A percentile compares a stretch with the other conserved stretches of the same genome.
Conservation (phyloP, 306 rosid species). For the Crataegus laevigata region DNA sequence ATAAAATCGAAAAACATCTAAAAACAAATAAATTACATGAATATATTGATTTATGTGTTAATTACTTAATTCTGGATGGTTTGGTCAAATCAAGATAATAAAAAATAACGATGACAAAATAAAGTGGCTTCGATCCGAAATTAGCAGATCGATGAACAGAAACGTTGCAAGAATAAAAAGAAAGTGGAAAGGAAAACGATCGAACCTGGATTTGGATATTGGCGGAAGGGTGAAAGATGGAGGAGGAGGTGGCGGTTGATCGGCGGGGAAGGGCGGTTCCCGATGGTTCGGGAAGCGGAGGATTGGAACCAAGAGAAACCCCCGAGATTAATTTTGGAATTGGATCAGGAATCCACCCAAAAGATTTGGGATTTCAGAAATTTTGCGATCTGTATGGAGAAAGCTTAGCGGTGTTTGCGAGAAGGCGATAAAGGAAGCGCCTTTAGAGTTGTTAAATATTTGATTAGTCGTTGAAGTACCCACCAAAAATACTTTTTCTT, state of each 20-base stretch:
- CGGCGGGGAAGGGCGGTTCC: not conserved
- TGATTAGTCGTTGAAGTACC: not conserved
- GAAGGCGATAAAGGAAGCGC: not conserved
- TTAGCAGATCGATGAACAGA: constrained; percentile 18
- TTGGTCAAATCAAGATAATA: not conserved
- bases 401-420: not conserved
- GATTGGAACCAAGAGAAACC: not conserved
- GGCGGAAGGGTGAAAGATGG: not conserved
- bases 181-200: not conserved
- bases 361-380: not conserved
- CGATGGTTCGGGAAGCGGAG: not conserved
- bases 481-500: not conserved
- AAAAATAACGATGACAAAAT: not conserved
- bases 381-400: not conserved
- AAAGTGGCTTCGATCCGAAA: constrained; percentile 12
- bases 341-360: not conserved
- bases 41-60: not conserved
- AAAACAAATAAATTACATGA: not conserved
- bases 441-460: not conserved
- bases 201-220: constrained; percentile 26
- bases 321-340: not conserved
- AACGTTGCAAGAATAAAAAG: not conserved
- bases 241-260: not conserved
- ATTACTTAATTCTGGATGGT: not conserved
- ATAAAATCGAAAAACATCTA: not conserved